phyloP scores from a whole-genome alignment of 495 filamentous ascomycete species.

The Penicillium nucicola region DNA sequence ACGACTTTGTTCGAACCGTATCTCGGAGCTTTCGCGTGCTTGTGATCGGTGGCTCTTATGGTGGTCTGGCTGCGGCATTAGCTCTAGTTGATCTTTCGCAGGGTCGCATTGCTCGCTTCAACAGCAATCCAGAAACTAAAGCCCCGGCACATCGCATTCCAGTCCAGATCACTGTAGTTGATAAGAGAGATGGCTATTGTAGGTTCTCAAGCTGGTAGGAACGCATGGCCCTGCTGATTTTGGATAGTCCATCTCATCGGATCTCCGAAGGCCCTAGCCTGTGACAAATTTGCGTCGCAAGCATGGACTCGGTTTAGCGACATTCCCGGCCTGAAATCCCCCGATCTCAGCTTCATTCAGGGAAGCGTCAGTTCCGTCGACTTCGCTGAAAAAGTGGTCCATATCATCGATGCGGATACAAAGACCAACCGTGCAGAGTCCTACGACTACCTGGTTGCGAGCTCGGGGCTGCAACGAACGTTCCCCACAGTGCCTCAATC shows the following conservation, averaged over 20 bases:
- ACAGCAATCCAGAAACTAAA: conserved; percentile 21
- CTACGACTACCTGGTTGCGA: conserved; percentile 66
- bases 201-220: conserved; percentile 11
- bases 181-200: conserved; percentile 72
- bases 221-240: background rate
- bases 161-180: conserved; percentile 63
- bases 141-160: conserved; percentile 37
- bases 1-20: conserved; percentile 22
- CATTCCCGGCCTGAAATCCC: conserved; percentile 53
- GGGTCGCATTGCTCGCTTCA: conserved; percentile 39
- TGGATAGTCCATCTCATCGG: conserved; percentile 58
- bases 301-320: conserved; percentile 61
- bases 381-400: conserved; percentile 45
- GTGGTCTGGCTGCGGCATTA: conserved; percentile 56
- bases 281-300: conserved; percentile 49
- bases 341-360: conserved; percentile 51
- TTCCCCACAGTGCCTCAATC: conserved; percentile 64
- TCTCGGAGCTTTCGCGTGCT: conserved; percentile 38
- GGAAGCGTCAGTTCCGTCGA: conserved; percentile 56
- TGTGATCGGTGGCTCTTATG: conserved; percentile 64
- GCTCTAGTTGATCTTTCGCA: conserved; percentile 59
- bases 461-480: conserved; percentile 56
- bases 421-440: conserved; percentile 23
- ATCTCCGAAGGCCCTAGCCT: conserved; percentile 58
- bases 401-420: conserved; percentile 32